Evolutionary conservation across 2,329 filamentous ascomycete genomes (phyloP).

Genomic region (Cladosporium sp.): DNA sequence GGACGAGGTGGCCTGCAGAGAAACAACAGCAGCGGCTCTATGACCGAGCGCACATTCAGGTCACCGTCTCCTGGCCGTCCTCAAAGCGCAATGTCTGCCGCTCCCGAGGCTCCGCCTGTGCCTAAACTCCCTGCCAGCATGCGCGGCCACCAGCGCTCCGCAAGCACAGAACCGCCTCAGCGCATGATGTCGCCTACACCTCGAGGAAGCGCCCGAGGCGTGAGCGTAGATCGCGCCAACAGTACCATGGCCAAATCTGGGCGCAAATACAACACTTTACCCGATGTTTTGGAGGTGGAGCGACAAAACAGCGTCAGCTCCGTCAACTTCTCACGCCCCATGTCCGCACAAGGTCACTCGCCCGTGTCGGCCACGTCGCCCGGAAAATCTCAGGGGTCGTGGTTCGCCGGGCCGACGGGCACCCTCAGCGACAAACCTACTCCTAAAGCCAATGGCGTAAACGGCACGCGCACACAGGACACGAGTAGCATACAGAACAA

Average conservation of each 20-base stretch:
- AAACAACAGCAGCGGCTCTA: conserved; percentile 67
- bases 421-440: conserved; percentile 31
- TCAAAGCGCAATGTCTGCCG: conserved; percentile 21
- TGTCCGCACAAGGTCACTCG: conserved; percentile 34
- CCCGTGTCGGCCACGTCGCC: conserved; percentile 6
- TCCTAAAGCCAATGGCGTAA: background rate
- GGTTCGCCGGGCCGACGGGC: conserved; percentile 59
- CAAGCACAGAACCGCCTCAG: conserved; percentile 46
- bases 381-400: conserved; percentile 35
- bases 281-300: conserved; percentile 38
- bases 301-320: conserved; percentile 34
- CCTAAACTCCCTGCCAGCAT: conserved; percentile 54
- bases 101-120: conserved; percentile 58
- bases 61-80: conserved; percentile 58
- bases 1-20: conserved; percentile 50
- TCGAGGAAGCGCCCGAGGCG: conserved; percentile 30
- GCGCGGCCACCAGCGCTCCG: conserved; percentile 36
- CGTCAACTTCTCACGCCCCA: conserved; percentile 52
- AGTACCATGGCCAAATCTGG: conserved; percentile 15
- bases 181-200: conserved; percentile 42
- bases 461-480: conserved; percentile 4
- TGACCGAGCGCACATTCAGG: conserved; percentile 84
- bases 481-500: background rate
- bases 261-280: conserved; percentile 28
- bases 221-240: conserved; percentile 26